These are phyloP conservation scores for Bonia amplexicaulis DNA, from an alignment of 176 grass and related monocot species.

Conservation along the genomic window DNA sequence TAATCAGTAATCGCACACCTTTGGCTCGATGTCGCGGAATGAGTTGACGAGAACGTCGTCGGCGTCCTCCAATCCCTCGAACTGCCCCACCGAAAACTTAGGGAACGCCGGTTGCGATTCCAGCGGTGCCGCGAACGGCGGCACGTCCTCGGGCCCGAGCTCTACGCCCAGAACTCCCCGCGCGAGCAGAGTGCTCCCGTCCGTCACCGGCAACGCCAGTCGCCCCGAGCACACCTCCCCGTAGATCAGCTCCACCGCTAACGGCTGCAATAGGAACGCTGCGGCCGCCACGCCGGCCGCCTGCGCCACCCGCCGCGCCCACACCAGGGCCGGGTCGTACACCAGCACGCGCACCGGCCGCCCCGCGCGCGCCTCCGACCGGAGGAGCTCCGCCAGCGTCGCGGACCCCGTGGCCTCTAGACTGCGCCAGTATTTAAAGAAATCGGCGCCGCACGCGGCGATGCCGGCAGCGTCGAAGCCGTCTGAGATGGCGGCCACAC, in stretches of 20 bases:
- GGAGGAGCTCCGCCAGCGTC: not conserved
- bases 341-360: slow-evolving; percentile 12
- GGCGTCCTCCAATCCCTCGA: not conserved
- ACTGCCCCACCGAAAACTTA: not conserved
- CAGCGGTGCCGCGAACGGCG: not conserved
- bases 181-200: not conserved
- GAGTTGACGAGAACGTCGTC: slow-evolving; percentile 35
- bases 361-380: not conserved
- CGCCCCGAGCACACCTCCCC: slow-evolving; percentile 20
- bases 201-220: not conserved
- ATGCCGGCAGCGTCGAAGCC: slow-evolving; percentile 12
- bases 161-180: not conserved
- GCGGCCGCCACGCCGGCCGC: not conserved
- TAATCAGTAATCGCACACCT: not conserved
- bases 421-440: not conserved
- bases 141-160: not conserved
- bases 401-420: not conserved
- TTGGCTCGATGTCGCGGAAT: not conserved
- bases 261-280: slow-evolving; percentile 13
- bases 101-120: not conserved
- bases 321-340: slow-evolving; percentile 21
- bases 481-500: slow-evolving; percentile 16
- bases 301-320: slow-evolving; percentile 5
- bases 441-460: not conserved
- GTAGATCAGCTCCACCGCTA: slow-evolving; percentile 5